Conservation (phyloP, 495 filamentous ascomycete species). For the Aspergillus bertholletiae region DNA sequence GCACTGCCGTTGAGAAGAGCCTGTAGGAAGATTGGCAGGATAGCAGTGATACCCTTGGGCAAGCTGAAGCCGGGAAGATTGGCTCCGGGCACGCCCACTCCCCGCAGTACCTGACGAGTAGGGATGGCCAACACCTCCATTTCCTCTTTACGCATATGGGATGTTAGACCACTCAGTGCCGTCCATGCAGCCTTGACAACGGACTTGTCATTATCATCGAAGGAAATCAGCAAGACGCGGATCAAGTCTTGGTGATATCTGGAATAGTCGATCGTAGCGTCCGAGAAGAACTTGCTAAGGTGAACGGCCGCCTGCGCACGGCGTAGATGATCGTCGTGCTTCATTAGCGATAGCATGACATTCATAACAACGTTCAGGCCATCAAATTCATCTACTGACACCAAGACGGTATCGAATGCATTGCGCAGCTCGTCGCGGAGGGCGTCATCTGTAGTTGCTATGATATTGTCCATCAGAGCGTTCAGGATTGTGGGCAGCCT, state of each 20-base stretch:
- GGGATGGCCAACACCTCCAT: slow-evolving; percentile 93
- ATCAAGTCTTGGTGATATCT: slow-evolving; percentile 94
- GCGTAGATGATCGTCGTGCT: slow-evolving; percentile 87
- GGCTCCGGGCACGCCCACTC: slow-evolving; percentile 82
- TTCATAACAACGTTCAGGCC: slow-evolving; percentile 94
- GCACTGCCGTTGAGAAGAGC: slow-evolving; percentile 92
- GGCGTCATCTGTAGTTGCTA: slow-evolving; percentile 70
- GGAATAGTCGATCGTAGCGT: slow-evolving; percentile 81
- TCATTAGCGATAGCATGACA: slow-evolving; percentile 78
- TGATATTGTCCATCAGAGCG: slow-evolving; percentile 86
- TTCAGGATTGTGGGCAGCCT: slow-evolving; percentile 86
- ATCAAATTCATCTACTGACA: slow-evolving; percentile 94
- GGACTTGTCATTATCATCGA: slow-evolving; percentile 77
- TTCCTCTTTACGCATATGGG: slow-evolving; percentile 90
- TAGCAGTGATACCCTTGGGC: slow-evolving; percentile 95
- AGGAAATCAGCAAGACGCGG: slow-evolving; percentile 80
- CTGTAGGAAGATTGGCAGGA: slow-evolving; percentile 95
- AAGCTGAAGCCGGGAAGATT: slow-evolving; percentile 86
- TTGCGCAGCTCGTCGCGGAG: slow-evolving; percentile 68
- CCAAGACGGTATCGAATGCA: slow-evolving; percentile 81
- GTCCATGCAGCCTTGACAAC: slow-evolving; percentile 93
- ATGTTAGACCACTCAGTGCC: slow-evolving; percentile 82
- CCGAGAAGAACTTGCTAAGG: slow-evolving; percentile 83
- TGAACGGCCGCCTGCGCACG: slow-evolving; percentile 74
- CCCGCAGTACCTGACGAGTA: slow-evolving; percentile 76